phyloP scores from a whole-genome alignment of 441 rosid genomes.

The Mallotus japonicus region DNA sequence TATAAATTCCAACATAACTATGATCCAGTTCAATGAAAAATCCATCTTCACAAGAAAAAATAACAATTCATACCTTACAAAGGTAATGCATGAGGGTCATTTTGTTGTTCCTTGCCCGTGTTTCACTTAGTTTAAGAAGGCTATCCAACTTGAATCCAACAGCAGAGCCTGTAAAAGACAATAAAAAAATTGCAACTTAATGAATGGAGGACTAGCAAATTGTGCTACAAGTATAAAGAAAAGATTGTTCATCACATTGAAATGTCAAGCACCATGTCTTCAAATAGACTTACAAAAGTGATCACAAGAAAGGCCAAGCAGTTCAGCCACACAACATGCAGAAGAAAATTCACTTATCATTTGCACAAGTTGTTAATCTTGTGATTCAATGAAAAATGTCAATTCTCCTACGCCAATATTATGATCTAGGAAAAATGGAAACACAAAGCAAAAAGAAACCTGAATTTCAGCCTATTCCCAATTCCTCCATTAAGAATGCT shows the following conservation, averaged over 20 bases:
- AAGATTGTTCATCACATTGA: background rate
- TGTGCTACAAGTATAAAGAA: background rate
- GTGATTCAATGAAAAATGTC: background rate
- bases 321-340: background rate
- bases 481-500: background rate
- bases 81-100: constrained; percentile 99
- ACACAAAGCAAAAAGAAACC: background rate
- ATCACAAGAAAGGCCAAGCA: background rate
- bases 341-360: background rate
- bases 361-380: background rate
- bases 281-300: background rate
- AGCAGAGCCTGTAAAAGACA: constrained; percentile 65
- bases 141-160: constrained; percentile 93
- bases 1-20: background rate
- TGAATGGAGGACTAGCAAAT: background rate
- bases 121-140: constrained; percentile 93
- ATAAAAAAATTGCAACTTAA: background rate
- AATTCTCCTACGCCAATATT: background rate
- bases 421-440: background rate
- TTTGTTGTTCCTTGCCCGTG: constrained; percentile 81
- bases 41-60: background rate
- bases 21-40: background rate
- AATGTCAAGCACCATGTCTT: background rate
- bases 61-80: constrained; percentile 67
- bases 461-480: background rate